Base-by-base conservation (phyloP, 352 stramenopile genomes). In the Pythium dissimile region DNA sequence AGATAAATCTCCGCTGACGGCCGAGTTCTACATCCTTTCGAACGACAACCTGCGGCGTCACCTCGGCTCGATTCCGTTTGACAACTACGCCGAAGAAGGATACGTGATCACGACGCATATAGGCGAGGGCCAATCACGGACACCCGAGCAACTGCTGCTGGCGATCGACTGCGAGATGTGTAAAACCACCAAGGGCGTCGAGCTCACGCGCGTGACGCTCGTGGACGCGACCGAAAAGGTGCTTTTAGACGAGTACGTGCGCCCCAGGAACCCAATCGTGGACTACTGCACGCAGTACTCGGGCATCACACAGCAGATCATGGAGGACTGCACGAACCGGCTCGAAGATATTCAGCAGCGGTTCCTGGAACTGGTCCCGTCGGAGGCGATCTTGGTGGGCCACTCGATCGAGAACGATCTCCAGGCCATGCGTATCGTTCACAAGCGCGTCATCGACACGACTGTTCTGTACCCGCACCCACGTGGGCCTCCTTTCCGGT, bases 331-430 rank as follows among this genome's bases (percentile, higher is more conserved):
- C 18, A 83, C 64, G 13, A 89, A 67, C 54, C 70, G 65, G 5
- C 64, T 95, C 5, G 59, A 57, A n/a, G 73, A 91, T 24, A 75
- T 87, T n/a, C 84, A 94, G 53, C 31, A 78, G 10, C 67, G 64
- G 9, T 84, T 94, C 31, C 47, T 92, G 3, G 45, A 69, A 12
- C 47, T 86, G 38, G 75, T 92, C 0, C 72, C 83, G 5, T 73
- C 77, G 0, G 70, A 91, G 20, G 84, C 85, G 5, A 89, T 95
- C 37, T 69, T 95, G 26, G 82, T 95, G n/a, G 87, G 87, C 15
- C 87, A 96, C 59, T 94, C 82, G 37, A 84, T 96, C 46, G 87
- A 96, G 53, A 95, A 94, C 62, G 87, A 96, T 54, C 59, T 95
- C 5, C 54, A 71, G 47, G 84, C 82, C 9, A 64, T 96, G 24